These are phyloP conservation scores for Penicillium sp. DNA, from an alignment of 2,329 filamentous ascomycete species.

Conservation along the genomic window DNA sequence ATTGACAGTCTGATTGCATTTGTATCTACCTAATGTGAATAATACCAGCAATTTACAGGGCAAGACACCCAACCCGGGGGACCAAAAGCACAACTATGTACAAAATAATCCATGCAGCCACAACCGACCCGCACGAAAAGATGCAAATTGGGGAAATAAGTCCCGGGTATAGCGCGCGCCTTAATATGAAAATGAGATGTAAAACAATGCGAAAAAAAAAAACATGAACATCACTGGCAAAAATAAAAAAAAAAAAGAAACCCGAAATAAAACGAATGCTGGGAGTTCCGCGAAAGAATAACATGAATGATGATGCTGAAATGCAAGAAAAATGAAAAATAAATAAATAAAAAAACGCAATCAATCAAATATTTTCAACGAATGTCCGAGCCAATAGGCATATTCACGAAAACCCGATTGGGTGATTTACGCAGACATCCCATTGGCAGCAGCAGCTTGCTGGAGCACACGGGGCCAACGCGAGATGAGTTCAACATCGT, in stretches of 20 bases:
- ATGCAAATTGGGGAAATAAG: slow-evolving; percentile 12
- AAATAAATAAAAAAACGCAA: neutral
- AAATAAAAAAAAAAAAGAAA: slow-evolving; percentile 4
- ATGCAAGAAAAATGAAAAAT: slow-evolving; percentile 1
- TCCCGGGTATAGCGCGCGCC: slow-evolving; percentile 35
- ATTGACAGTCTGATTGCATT: slow-evolving; percentile 8
- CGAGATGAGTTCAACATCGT: slow-evolving; percentile 43
- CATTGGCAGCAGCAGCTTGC: slow-evolving; percentile 30
- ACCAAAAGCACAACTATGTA: slow-evolving; percentile 9
- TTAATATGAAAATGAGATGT: slow-evolving; percentile 24
- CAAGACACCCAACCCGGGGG: slow-evolving; percentile 17
- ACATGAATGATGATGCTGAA: slow-evolving; percentile 5
- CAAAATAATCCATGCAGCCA: slow-evolving; percentile 6
- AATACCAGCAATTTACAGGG: slow-evolving; percentile 4
- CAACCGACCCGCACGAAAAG: neutral
- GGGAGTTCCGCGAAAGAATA: slow-evolving; percentile 6
- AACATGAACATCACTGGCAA: slow-evolving; percentile 5
- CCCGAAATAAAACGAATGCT: neutral
- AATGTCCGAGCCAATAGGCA: neutral
- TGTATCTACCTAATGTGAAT: neutral
- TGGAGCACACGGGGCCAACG: slow-evolving; percentile 42
- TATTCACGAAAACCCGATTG: neutral
- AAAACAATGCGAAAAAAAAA: neutral
- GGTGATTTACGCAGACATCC: slow-evolving; percentile 7
- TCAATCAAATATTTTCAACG: neutral